A percentile compares a stretch with the other conserved stretches of the same genome.
phyloP scores from a whole-genome alignment of 345 rosid genomes.

The Gossypium ekmanianum region DNA sequence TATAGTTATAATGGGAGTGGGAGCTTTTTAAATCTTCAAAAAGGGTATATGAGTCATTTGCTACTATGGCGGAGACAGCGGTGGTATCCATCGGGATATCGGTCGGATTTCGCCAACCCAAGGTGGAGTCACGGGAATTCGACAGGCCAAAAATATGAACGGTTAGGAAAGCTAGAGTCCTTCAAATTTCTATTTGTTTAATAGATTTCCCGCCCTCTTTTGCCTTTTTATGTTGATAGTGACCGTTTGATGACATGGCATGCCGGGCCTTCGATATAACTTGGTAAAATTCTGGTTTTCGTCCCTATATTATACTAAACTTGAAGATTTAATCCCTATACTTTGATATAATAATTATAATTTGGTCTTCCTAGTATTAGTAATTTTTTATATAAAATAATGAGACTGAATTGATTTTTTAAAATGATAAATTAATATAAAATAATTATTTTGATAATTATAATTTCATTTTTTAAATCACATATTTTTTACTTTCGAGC shows the following conservation, averaged over 20 bases:
- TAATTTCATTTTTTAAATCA: too few species aligned
- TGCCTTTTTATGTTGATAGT: background rate
- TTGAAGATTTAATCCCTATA: too few species aligned
- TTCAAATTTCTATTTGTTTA: background rate
- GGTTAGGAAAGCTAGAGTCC: background rate
- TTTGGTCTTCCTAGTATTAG: too few species aligned
- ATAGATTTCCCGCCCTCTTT: background rate
- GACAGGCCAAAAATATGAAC: background rate
- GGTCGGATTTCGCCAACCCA: background rate
- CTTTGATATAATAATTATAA: too few species aligned
- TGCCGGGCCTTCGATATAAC: background rate
- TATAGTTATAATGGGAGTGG: constrained; percentile 24
- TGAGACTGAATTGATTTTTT: too few species aligned
- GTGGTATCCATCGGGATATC: constrained; percentile 13
- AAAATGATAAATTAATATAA: too few species aligned
- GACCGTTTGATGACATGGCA: background rate
- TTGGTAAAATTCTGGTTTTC: too few species aligned
- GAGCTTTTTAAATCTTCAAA: constrained; percentile 22
- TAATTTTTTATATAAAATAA: too few species aligned
- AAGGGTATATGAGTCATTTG: background rate
- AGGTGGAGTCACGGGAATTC: background rate
- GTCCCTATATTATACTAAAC: too few species aligned
- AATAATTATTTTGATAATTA: too few species aligned
- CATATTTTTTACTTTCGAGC: too few species aligned
- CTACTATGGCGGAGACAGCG: constrained; percentile 30